A percentile compares a stretch with the other conserved stretches of the same genome.
These are phyloP conservation scores for Mycena galopus DNA, from an alignment of 768 basidiomycete genomes.

Conservation along the genomic window DNA sequence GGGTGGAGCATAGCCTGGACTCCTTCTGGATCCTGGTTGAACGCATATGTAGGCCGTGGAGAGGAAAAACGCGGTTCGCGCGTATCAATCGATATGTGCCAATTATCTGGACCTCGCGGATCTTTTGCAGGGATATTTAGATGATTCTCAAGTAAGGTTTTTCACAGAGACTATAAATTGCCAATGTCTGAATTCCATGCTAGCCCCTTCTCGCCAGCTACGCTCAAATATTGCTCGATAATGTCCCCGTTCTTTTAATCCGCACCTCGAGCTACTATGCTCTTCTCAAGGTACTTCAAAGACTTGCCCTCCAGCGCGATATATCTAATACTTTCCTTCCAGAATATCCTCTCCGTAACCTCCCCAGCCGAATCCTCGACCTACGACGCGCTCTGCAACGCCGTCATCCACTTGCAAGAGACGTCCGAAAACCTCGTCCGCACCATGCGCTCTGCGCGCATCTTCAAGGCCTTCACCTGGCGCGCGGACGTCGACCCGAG, in stretches of 20 bases:
- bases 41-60: constrained; percentile 28
- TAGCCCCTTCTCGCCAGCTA: constrained; percentile 39
- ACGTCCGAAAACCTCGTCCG: constrained; percentile 52
- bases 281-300: constrained; percentile 45
- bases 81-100: constrained; percentile 53
- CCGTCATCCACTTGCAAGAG: constrained; percentile 46
- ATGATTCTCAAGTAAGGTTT: constrained; percentile 39
- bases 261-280: constrained; percentile 47
- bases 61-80: constrained; percentile 45
- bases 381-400: constrained; percentile 52
- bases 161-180: neutral
- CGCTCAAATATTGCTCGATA: constrained; percentile 44
- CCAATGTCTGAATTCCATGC: neutral
- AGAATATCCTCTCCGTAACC: constrained; percentile 43
- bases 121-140: constrained; percentile 39
- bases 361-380: constrained; percentile 42
- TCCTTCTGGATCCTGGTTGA: neutral
- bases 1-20: neutral
- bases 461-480: constrained; percentile 45
- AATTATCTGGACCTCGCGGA: constrained; percentile 47
- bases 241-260: constrained; percentile 49
- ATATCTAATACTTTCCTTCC: neutral
- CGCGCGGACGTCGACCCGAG: constrained; percentile 42
- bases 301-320: neutral
- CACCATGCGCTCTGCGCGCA: constrained; percentile 46